Base-by-base conservation (phyloP, 345 rosid genomes). In the Eucalyptus pauciflora region DNA sequence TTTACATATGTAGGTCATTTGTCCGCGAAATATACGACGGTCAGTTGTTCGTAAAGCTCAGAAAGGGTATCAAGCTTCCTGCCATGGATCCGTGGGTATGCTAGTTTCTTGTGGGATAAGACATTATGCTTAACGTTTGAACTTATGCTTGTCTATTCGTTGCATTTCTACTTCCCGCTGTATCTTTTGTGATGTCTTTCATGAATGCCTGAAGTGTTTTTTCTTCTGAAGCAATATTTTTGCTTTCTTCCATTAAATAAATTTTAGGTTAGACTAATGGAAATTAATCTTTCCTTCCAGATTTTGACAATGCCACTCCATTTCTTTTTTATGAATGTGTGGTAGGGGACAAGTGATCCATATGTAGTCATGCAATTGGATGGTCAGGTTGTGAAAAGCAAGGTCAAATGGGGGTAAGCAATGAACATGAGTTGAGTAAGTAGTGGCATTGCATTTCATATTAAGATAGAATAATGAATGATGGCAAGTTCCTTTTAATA, bases 21-120 rank as follows among this genome's bases (percentile, higher is more conserved):
- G 95, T 96, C 7, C 96, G 97, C 14, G 95, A 96, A 92, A 93
- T 95, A 87, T 96, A 95, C 87, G 97, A 96, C 83, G 99, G 99
- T 14, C 99, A 97, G 71, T 90, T 96, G 90, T 94, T 96, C 60
- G 87, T 97, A 37, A 97, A 95, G 91, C 93, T 97, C 89, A 95
- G 94, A 87, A 96, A 93, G 91, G 98, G 99, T 43, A 81, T 94
- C 88, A 88, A 94, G 88, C 95, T 97, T 29, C 99, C 99, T 88
- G 96, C 96, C 62, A 95, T 97, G 97, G 99, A 97, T 92, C 99
- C 97, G 60, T 97, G 99, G 99, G 99, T 97, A 89, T 37, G 83
- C 43, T 43, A 37, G 46, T 37, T 71, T 71, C 83, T 71, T 37
- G 83, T 37, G 83, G 83, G 46, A 71, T 37, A 71, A 71, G 83